A percentile compares a stretch with the other conserved stretches of the same genome.
Evolutionary conservation across 73 alveolate species (phyloP).

Genomic region (Breviolum minutum): DNA sequence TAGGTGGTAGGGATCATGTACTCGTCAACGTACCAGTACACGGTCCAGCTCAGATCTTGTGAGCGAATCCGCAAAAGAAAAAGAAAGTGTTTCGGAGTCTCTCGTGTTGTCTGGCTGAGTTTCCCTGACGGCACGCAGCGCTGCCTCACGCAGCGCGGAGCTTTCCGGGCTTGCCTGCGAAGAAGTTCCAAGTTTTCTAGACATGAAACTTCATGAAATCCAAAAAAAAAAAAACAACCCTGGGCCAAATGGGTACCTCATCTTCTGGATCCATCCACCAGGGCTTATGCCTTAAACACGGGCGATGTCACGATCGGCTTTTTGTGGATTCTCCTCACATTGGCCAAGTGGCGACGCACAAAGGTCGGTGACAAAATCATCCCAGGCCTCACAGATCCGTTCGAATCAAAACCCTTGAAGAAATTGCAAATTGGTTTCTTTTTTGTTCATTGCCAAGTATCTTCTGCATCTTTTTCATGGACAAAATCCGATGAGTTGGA

Average conservation of each 20-base stretch:
- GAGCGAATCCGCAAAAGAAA: no score
- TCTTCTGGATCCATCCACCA: slow-evolving; percentile 70
- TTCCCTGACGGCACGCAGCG: slow-evolving; percentile 43
- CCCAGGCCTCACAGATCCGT: slow-evolving; percentile 43
- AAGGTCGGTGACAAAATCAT: slow-evolving; percentile 47
- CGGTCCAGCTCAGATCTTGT: no score
- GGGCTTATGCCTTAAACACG: slow-evolving; percentile 46
- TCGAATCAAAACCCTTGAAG: no score
- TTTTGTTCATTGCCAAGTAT: no score
- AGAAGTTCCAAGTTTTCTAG: no score
- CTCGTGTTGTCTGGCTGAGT: no score
- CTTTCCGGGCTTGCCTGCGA: slow-evolving; percentile 20
- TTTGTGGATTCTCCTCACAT: neutral
- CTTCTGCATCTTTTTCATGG: neutral
- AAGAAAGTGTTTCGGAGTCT: no score
- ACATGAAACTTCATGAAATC: no score
- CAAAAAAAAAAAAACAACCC: neutral
- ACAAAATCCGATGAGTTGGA: neutral
- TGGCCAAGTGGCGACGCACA: slow-evolving; percentile 21
- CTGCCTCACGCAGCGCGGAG: slow-evolving; percentile 57
- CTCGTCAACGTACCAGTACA: no score
- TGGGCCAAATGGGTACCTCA: slow-evolving; percentile 1
- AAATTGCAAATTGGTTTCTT: no score
- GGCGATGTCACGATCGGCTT: neutral
- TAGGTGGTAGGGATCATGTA: no score